phyloP scores from a whole-genome alignment of 441 rosid genomes.

The Erodium texanum region DNA sequence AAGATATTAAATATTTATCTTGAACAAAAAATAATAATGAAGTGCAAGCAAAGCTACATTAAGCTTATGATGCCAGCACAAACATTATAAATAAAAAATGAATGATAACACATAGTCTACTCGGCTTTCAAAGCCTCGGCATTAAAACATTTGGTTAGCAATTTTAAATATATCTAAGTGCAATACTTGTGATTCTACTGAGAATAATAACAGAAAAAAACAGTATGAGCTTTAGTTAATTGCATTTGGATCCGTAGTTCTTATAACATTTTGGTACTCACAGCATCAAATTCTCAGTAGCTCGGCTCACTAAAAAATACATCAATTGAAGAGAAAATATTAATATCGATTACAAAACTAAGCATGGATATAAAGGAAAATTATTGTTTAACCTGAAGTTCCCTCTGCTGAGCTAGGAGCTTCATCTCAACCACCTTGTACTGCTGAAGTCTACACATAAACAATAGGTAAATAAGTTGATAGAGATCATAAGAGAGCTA shows the following conservation, averaged over 20 bases:
- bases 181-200: background rate
- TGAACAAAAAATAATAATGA: background rate
- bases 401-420: conserved; percentile 86
- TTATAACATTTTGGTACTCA: background rate
- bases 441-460: conserved; percentile 63
- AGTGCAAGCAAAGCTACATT: background rate
- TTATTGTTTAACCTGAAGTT: conserved; percentile 49
- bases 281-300: too few species aligned
- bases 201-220: too few species aligned
- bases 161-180: background rate
- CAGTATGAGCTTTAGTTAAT: background rate
- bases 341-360: too few species aligned
- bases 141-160: background rate
- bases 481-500: background rate
- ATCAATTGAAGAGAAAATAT: too few species aligned
- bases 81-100: background rate
- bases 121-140: too few species aligned
- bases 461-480: background rate
- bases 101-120: too few species aligned
- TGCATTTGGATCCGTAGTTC: background rate
- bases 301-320: too few species aligned
- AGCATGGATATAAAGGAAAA: background rate
- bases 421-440: conserved; percentile 89
- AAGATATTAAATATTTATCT: background rate
- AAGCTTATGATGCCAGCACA: background rate